phyloP scores from a whole-genome alignment of 2,329 filamentous ascomycete genomes.

The Colletotrichum graminicola region DNA sequence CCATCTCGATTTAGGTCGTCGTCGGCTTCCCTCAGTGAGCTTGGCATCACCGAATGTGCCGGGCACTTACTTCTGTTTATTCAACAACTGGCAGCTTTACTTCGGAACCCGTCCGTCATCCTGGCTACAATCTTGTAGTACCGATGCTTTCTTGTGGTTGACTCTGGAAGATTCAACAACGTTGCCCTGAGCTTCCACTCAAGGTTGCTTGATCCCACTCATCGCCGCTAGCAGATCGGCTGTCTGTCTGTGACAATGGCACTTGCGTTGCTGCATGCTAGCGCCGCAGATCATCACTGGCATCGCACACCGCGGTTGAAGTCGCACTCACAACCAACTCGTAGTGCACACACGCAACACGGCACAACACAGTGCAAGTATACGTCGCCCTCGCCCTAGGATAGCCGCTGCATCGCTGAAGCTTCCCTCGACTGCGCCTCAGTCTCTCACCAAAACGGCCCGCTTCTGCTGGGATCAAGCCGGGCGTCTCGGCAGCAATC shows the following conservation, averaged over 20 bases:
- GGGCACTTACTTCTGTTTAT: neutral
- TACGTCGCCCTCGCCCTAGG: conserved; percentile 9
- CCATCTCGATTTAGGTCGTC: neutral
- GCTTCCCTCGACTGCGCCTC: conserved; percentile 39
- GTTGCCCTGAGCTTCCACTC: neutral
- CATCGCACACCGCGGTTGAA: neutral
- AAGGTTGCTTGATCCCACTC: conserved; percentile 9
- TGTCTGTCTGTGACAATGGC: conserved; percentile 17
- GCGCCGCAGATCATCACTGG: conserved; percentile 15
- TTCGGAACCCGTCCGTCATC: neutral
- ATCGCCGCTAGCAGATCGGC: conserved; percentile 24
- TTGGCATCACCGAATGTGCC: neutral
- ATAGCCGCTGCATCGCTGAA: conserved; percentile 35
- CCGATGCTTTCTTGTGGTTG: neutral
- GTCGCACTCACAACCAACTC: neutral
- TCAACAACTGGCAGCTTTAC: neutral
- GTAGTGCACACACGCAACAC: neutral
- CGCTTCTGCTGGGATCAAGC: conserved; percentile 23
- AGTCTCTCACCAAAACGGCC: conserved; percentile 16
- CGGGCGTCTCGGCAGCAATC: conserved; percentile 24
- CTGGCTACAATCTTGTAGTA: neutral
- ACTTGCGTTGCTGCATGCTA: conserved; percentile 4
- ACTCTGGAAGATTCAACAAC: neutral
- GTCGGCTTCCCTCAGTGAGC: neutral
- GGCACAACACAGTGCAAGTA: conserved; percentile 1